A percentile compares a stretch with the other conserved stretches of the same genome.
Conservation (phyloP, 768 basidiomycete species). For the Royoungia palumana region DNA sequence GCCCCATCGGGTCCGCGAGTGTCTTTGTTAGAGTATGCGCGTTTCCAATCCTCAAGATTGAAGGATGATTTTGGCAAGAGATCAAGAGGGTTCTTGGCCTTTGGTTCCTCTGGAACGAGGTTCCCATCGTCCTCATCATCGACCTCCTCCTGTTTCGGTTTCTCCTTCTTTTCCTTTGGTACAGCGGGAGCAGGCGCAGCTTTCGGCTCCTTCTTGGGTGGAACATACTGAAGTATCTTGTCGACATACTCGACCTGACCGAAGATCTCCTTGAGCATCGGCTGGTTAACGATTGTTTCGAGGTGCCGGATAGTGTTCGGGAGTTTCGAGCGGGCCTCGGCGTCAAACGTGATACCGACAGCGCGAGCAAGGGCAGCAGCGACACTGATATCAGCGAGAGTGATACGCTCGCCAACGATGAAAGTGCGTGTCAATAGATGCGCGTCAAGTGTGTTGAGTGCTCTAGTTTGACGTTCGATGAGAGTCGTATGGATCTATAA, state of each 20-base stretch:
- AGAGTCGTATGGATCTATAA: slow-evolving; percentile 55
- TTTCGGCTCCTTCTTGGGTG: slow-evolving; percentile 70
- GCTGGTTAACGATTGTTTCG: slow-evolving; percentile 87
- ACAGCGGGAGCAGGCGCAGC: slow-evolving; percentile 38
- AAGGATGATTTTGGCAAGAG: slow-evolving; percentile 82
- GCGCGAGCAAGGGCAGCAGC: slow-evolving; percentile 57
- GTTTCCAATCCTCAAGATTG: slow-evolving; percentile 96
- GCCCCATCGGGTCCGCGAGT: slow-evolving; percentile 79
- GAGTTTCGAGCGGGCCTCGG: slow-evolving; percentile 57
- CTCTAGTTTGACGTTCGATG: slow-evolving; percentile 50
- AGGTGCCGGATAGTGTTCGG: slow-evolving; percentile 80
- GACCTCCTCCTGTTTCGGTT: slow-evolving; percentile 50
- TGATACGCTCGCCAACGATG: slow-evolving; percentile 92
- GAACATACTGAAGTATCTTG: slow-evolving; percentile 64
- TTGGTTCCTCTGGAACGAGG: slow-evolving; percentile 76
- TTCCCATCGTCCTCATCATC: slow-evolving; percentile 78
- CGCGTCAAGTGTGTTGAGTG: slow-evolving; percentile 65
- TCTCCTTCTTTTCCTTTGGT: slow-evolving; percentile 57
- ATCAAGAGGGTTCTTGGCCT: slow-evolving; percentile 93
- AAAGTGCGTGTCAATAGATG: slow-evolving; percentile 80
- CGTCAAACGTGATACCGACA: slow-evolving; percentile 60
- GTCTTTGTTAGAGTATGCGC: slow-evolving; percentile 97
- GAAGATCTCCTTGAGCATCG: slow-evolving; percentile 64
- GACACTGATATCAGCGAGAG: slow-evolving; percentile 80
- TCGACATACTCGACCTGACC: slow-evolving; percentile 60